Evolutionary conservation across 768 basidiomycete species (phyloP), one percentile per base, ranked within the genome.

Genomic region (Leccinellum albellum): DNA sequence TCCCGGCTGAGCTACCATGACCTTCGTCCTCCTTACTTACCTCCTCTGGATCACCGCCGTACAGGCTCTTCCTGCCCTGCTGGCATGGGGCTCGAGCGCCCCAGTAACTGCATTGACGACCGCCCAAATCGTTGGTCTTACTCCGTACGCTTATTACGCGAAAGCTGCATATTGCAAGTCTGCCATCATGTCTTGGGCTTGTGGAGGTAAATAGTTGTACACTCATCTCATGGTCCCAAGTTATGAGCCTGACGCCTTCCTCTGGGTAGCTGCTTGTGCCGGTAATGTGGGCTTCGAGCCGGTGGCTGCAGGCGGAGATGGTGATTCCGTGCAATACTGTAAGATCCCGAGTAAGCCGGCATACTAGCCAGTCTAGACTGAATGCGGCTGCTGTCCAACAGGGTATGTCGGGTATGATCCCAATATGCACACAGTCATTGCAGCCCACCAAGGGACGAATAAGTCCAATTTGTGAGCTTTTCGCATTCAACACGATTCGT

Each of bases 131-230:
- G 57, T 72, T 5, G 26, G 67, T 6, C 82, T 76, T 68, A 75
- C 63, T 28, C 74, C 81, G 0, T 85, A 77, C 67, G 76, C 79
- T 4, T 70, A 71, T 60, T 83, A 78, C 60, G 79, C 83, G 0
- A 74, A 75, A 31, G 73, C 81, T 4, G 80, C 74, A 7, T 80
- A 80, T 64, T 85, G 84, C 56, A 26, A 60, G 12, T 67, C 79
- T 0, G 60, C 62, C 26, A 78, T 75, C 24, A 57, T 75, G 37
- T 68, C 71, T 14, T 85, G 83, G 81, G 70, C 72, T 31, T 85
- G 83, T 67, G 84, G 84, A 67, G 64, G 82, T 81, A 60, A 61
- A 69, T 65, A 12, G 14, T 37, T n/a, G 12, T 32, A 15, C 40
- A 13, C 23, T 15, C 4, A 4, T 15, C 12, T 28, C 0, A 8